A percentile compares a stretch with the other conserved stretches of the same genome.
phyloP scores from a whole-genome alignment of 108 stramenopile genomes.

The Craspedostauros australis region DNA sequence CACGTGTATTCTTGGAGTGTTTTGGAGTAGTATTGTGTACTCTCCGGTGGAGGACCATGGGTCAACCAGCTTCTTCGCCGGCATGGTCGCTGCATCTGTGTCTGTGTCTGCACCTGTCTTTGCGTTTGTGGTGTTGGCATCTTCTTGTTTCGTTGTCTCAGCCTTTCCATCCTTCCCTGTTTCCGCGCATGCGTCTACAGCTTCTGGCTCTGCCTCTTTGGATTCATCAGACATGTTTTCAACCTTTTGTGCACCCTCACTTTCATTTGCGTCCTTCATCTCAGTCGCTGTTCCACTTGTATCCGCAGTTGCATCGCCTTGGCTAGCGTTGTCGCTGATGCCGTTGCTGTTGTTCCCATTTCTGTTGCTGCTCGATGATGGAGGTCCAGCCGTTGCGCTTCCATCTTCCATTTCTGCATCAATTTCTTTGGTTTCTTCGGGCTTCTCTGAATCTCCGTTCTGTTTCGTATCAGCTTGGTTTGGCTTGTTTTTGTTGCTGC shows the following conservation, averaged over 20 bases:
- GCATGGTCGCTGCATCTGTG: neutral
- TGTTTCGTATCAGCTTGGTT: neutral
- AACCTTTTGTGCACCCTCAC: too few species aligned
- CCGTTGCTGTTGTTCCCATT: neutral
- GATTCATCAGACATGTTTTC: too few species aligned
- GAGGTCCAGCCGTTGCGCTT: too few species aligned
- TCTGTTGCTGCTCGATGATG: neutral
- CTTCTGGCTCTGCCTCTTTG: neutral
- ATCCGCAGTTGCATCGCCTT: neutral
- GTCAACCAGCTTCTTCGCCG: conserved; percentile 22
- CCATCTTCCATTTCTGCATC: too few species aligned
- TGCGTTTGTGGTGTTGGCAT: neutral
- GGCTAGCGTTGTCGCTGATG: neutral
- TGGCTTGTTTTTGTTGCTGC: conserved; percentile 2
- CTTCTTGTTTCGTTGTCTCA: neutral
- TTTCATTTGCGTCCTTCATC: too few species aligned
- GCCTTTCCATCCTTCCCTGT: neutral
- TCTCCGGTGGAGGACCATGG: conserved; percentile 57
- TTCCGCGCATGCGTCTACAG: neutral
- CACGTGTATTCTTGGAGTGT: conserved; percentile 24
- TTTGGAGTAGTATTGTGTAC: conserved; percentile 37
- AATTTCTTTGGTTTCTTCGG: too few species aligned
- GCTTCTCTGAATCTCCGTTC: too few species aligned
- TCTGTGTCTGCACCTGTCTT: neutral
- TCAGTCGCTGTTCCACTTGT: neutral